Base-by-base conservation (phyloP, 306 rosid species). In the Echinosophora koreensis region DNA sequence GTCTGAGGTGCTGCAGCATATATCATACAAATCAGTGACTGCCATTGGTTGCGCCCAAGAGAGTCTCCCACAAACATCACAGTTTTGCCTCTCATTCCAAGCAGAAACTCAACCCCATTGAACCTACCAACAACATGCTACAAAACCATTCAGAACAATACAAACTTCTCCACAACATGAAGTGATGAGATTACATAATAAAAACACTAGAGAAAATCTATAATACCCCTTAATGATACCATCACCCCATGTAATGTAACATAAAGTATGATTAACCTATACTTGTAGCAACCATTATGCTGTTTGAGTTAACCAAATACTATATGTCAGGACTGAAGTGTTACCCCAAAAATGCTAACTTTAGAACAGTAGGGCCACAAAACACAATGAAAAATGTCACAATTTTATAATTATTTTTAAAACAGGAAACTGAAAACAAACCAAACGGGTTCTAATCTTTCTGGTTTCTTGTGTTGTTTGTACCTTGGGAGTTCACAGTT, bases 401-500 rank as follows among this genome's bases (percentile, higher is more conserved):
- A n/a, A n/a, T n/a, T n/a, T n/a, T n/a, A n/a, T n/a, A 22, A 22
- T 22, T 22, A 22, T 22, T 22, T 22, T 22, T 22, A 1, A 22
- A 22, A 22, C 1, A 22, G 22, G 22, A 22, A 22, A 22, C 22
- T 22, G 22, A 22, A 22, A 22, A 22, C 22, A 22, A 22, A 22
- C 1, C 22, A 22, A 22, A 22, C 1, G 22, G 22, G 1, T 1
- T 22, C 38, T 42, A 42, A 9, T 42, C 1, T 13, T 67, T 74
- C 9, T 13, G 1, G 11, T 13, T 52, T 66, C 27, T 7, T 2
- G 11, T 76, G 17, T 66, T 42, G 9, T 32, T 27, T 49, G 38
- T 83, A 95, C 99, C 99, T 92, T 80, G 97, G 99, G 76, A 92
- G 97, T 77, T 95, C 97, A 61, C 99, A 95, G 69, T 92, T 86